phyloP scores from a whole-genome alignment of 169 alveolate genomes.

The Eimeria maxima region DNA sequence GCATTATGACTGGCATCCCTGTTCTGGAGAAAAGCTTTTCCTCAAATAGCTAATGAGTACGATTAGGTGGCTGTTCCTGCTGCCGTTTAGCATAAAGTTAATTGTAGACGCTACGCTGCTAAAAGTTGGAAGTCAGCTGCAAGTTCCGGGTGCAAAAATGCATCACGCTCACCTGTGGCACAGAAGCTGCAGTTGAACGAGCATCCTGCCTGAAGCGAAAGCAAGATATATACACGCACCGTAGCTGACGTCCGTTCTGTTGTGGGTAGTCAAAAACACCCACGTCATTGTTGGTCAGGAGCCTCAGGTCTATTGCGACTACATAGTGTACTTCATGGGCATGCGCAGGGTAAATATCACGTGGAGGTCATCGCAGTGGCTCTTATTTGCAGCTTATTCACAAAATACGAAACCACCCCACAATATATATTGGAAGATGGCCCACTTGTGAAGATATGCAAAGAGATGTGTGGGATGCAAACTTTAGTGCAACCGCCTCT shows the following conservation, averaged over 20 bases:
- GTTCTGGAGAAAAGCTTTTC: background rate
- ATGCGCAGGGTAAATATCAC: background rate
- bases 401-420: background rate
- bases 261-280: background rate
- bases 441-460: slow-evolving; percentile 92
- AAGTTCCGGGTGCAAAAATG: background rate
- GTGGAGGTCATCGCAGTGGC: background rate
- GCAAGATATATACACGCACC: background rate
- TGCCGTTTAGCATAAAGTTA: background rate
- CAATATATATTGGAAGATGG: background rate
- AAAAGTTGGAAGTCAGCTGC: background rate
- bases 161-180: slow-evolving; percentile 87
- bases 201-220: slow-evolving; percentile 89
- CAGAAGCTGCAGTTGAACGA: slow-evolving; percentile 92
- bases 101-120: background rate
- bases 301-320: background rate
- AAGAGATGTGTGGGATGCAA: slow-evolving; percentile 90
- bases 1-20: background rate
- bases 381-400: background rate
- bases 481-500: slow-evolving; percentile 91
- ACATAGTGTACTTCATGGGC: background rate
- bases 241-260: background rate
- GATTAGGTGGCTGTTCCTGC: background rate
- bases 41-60: background rate
- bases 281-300: background rate